A percentile compares a stretch with the other conserved stretches of the same genome.
Evolutionary conservation across 306 rosid species (phyloP).

Genomic region (Citrullus mucosospermus): DNA sequence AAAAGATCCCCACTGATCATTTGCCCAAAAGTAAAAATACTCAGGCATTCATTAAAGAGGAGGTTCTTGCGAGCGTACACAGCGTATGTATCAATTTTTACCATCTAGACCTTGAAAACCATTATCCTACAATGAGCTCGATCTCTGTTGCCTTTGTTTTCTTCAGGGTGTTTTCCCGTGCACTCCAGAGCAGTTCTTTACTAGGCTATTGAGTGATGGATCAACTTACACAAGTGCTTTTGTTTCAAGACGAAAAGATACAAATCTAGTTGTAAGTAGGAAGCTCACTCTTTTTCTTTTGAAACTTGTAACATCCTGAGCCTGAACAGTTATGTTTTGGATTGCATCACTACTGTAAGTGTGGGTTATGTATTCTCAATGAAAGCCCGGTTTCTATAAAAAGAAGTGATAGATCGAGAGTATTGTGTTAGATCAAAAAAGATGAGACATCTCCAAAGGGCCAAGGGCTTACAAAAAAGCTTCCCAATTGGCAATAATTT

Average conservation of each 20-base stretch:
- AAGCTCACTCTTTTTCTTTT: not conserved
- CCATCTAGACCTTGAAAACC: not conserved
- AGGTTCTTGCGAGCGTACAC: slow-evolving; percentile 51
- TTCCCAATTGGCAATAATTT: too few species aligned
- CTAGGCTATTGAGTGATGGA: slow-evolving; percentile 45
- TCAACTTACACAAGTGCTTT: slow-evolving; percentile 56
- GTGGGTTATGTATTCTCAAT: not conserved
- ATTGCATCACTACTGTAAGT: not conserved
- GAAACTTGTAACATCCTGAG: not conserved
- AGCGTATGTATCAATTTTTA: slow-evolving; percentile 39
- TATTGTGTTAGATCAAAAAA: too few species aligned
- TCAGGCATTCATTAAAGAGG: slow-evolving; percentile 69
- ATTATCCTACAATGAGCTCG: slow-evolving; percentile 14
- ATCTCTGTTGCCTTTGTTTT: slow-evolving; percentile 7
- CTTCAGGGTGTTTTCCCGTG: slow-evolving; percentile 69
- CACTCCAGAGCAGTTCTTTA: slow-evolving; percentile 72
- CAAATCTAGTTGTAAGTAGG: slow-evolving; percentile 73
- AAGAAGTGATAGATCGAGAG: not conserved
- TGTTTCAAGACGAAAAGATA: slow-evolving; percentile 65
- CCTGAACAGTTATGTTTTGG: not conserved
- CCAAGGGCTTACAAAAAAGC: too few species aligned
- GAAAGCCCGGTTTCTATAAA: not conserved
- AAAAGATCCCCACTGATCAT: slow-evolving; percentile 39
- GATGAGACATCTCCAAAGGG: too few species aligned
- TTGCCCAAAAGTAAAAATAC: slow-evolving; percentile 38